phyloP scores from a whole-genome alignment of 192 early-diverging fungal genomes.

The Dimargaris xerosporica region DNA sequence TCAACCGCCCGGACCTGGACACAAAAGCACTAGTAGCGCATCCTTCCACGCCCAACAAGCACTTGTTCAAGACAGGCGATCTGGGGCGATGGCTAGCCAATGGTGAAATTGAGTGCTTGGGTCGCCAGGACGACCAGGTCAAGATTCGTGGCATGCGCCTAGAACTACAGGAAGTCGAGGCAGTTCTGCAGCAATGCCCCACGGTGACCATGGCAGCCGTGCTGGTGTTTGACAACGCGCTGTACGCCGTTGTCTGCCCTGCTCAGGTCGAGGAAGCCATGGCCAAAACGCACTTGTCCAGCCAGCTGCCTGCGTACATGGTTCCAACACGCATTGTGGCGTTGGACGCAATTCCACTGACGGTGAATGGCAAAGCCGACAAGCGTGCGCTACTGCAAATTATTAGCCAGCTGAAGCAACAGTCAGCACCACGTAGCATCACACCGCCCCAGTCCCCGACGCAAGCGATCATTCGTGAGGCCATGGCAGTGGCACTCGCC shows the following conservation, averaged over 20 bases:
- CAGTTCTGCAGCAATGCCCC: not conserved
- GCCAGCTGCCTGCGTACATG: conserved; percentile 1
- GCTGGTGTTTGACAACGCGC: not conserved
- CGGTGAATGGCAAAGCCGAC: not conserved
- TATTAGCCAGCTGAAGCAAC: not conserved
- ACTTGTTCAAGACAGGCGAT: not conserved
- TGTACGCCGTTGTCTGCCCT: not conserved
- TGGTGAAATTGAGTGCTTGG: not conserved
- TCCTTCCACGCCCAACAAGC: not conserved
- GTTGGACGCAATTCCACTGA: not conserved
- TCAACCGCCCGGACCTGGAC: not conserved
- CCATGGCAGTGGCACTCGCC: not conserved
- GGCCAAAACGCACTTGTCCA: not conserved
- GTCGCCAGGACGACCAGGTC: not conserved
- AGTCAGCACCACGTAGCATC: not conserved
- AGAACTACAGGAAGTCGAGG: not conserved
- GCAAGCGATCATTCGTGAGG: not conserved
- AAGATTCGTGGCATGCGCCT: not conserved
- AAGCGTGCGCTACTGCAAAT: not conserved
- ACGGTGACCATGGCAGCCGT: not conserved
- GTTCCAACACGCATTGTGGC: not conserved
- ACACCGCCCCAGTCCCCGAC: not conserved
- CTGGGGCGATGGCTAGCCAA: not conserved
- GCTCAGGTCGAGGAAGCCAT: not conserved
- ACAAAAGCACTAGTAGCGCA: not conserved